These are phyloP conservation scores for Lyophyllum atratum DNA, from an alignment of 768 basidiomycete genomes.

Conservation along the genomic window DNA sequence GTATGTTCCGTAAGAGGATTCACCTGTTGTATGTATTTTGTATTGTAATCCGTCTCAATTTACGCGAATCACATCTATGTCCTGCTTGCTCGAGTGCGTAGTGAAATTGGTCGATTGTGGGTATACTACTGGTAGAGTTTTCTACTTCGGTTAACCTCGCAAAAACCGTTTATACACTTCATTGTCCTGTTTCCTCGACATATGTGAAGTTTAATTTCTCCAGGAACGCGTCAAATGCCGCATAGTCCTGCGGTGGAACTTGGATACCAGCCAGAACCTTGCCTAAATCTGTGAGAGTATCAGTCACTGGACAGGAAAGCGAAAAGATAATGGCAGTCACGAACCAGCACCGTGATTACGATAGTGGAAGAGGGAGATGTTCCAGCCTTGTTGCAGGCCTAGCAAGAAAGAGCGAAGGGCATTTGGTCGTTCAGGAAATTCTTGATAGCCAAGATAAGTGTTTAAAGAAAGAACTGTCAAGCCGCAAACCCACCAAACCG, in stretches of 20 bases:
- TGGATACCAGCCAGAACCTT: constrained; percentile 94
- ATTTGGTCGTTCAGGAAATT: constrained; percentile 94
- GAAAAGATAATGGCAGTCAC: constrained; percentile 27
- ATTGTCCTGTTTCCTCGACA: constrained; percentile 93
- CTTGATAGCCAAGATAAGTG: constrained; percentile 39
- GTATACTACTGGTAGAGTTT: background rate
- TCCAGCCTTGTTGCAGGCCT: constrained; percentile 84
- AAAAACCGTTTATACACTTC: constrained; percentile 79
- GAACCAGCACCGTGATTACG: constrained; percentile 94
- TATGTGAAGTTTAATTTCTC: constrained; percentile 80
- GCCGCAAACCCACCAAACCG: constrained; percentile 74
- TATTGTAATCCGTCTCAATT: background rate
- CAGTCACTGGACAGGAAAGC: background rate
- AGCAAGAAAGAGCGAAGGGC: constrained; percentile 90
- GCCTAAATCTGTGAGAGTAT: constrained; percentile 67
- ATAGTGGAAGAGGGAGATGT: constrained; percentile 96
- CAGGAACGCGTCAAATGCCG: constrained; percentile 75
- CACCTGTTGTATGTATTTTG: background rate
- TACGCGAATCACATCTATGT: background rate
- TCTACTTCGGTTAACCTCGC: constrained; percentile 27
- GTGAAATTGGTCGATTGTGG: no score
- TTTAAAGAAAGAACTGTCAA: background rate
- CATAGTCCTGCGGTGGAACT: constrained; percentile 70
- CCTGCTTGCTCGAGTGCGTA: no score
- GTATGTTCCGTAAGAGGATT: background rate